phyloP scores from a whole-genome alignment of 2,329 filamentous ascomycete genomes.

The Aspergillus hortae region DNA sequence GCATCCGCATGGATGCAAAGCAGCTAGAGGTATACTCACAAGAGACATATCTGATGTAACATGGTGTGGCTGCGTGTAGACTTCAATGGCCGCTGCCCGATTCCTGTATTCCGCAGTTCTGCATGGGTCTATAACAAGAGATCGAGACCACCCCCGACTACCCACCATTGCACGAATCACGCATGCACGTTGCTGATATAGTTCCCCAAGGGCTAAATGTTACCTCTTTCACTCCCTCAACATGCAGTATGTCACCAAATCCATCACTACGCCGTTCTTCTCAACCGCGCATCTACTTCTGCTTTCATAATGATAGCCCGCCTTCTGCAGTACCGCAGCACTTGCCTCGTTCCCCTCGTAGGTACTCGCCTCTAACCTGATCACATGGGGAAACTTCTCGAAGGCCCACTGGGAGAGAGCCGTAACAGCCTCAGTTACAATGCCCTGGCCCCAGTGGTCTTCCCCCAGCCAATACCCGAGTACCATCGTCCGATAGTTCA shows the following conservation, averaged over 20 bases:
- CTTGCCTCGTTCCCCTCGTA: constrained; percentile 8
- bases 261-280: constrained; percentile 5
- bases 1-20: too few species aligned
- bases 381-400: constrained; percentile 1
- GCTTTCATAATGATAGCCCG: constrained; percentile 6
- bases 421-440: constrained; percentile 6
- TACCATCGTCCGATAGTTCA: constrained; percentile 7
- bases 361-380: constrained; percentile 7
- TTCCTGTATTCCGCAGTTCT: not conserved
- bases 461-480: constrained; percentile 12
- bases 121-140: not conserved
- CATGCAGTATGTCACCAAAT: constrained; percentile 3
- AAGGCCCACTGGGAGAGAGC: constrained; percentile 5
- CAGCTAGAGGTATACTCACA: too few species aligned
- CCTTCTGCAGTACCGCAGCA: constrained; percentile 8
- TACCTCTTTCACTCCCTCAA: not conserved
- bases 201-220: not conserved
- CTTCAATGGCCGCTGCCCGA: not conserved
- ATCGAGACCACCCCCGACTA: not conserved
- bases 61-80: too few species aligned
- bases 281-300: constrained; percentile 5
- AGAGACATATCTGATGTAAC: too few species aligned
- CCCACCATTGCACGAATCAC: not conserved
- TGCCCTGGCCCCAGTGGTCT: constrained; percentile 7
- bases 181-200: not conserved